Evolutionary conservation across 768 basidiomycete genomes (phyloP).

Genomic region (Phlebiopsis flavidoalba): DNA sequence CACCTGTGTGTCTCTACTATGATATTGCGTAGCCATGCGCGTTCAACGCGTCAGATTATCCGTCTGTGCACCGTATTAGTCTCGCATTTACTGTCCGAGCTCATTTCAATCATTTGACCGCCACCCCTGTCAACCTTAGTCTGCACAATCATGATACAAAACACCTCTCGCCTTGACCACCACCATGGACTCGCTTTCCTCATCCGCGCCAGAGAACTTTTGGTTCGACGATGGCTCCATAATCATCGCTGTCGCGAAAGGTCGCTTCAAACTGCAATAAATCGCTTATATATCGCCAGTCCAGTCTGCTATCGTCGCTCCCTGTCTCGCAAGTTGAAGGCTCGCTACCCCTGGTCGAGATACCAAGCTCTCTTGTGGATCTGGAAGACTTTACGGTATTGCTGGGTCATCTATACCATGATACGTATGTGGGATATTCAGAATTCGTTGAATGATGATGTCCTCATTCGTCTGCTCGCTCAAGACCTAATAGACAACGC

Average conservation of each 20-base stretch:
- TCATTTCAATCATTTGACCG: background rate
- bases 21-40: no score
- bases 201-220: slow-evolving; percentile 31
- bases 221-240: slow-evolving; percentile 69
- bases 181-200: background rate
- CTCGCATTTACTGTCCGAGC: no score
- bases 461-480: background rate
- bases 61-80: no score
- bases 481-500: slow-evolving; percentile 44
- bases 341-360: slow-evolving; percentile 16
- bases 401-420: slow-evolving; percentile 63
- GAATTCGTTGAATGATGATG: background rate
- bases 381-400: slow-evolving; percentile 47
- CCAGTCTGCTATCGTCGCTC: slow-evolving; percentile 25
- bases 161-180: background rate
- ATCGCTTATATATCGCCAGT: slow-evolving; percentile 48
- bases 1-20: no score
- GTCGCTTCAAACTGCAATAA: slow-evolving; percentile 55
- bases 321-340: background rate
- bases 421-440: slow-evolving; percentile 43
- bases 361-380: slow-evolving; percentile 34
- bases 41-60: no score
- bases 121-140: background rate
- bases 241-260: slow-evolving; percentile 38
- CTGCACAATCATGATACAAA: background rate